phyloP scores from a whole-genome alignment of 1,284 basidiomycete species.

The Moniliophthora roreri region DNA sequence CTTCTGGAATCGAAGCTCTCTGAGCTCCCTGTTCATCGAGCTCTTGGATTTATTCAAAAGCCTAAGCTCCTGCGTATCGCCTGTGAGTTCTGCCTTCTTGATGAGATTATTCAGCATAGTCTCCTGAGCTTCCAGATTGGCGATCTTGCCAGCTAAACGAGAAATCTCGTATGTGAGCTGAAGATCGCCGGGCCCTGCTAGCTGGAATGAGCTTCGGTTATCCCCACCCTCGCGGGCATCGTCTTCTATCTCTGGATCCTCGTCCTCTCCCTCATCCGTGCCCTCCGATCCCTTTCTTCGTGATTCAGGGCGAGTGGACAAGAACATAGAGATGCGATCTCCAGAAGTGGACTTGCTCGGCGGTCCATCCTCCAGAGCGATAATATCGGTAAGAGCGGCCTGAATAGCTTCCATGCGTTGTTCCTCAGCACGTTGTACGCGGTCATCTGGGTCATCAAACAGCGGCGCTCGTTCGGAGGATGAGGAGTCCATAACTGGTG shows the following conservation, averaged over 20 bases:
- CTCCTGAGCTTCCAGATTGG: constrained; percentile 78
- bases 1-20: constrained; percentile 86
- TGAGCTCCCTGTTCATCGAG: constrained; percentile 79
- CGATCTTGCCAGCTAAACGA: constrained; percentile 73
- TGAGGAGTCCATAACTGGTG: constrained; percentile 49
- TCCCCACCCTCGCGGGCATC: constrained; percentile 38
- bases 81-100: constrained; percentile 92
- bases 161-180: constrained; percentile 83
- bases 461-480: constrained; percentile 68
- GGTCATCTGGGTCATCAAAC: constrained; percentile 77
- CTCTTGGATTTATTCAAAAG: constrained; percentile 81
- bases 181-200: constrained; percentile 83
- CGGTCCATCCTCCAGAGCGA: constrained; percentile 69
- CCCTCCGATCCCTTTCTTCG: constrained; percentile 28
- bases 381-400: constrained; percentile 91
- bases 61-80: constrained; percentile 82
- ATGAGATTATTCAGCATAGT: constrained; percentile 84
- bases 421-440: constrained; percentile 62
- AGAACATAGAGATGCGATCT: constrained; percentile 12
- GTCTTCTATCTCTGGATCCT: constrained; percentile 42
- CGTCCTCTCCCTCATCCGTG: constrained; percentile 40
- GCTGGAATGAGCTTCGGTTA: constrained; percentile 56
- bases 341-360: constrained; percentile 10
- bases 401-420: constrained; percentile 92
- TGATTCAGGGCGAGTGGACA: constrained; percentile 13